Conservation (phyloP, 768 basidiomycete genomes). For the Tylopilus rubrobrunneus region DNA sequence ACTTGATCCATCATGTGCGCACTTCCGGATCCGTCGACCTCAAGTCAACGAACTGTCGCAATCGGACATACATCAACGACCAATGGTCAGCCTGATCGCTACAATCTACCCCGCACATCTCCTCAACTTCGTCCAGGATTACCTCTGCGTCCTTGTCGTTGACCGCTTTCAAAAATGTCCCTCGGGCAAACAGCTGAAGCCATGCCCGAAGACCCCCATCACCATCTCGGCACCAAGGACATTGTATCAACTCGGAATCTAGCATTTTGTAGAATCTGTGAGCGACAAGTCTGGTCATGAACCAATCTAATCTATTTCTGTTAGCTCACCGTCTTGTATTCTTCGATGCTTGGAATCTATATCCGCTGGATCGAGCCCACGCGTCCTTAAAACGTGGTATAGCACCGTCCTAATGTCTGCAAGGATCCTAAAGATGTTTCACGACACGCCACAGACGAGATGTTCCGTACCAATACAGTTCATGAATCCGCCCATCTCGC, state of each 20-base stretch:
- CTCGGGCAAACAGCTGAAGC: conserved; percentile 63
- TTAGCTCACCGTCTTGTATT: conserved; percentile 53
- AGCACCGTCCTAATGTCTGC: conserved; percentile 60
- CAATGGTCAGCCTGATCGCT: conserved; percentile 57
- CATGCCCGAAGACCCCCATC: conserved; percentile 56
- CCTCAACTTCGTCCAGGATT: conserved; percentile 61
- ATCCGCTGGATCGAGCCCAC: conserved; percentile 53
- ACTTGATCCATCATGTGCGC: background rate
- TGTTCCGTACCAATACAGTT: conserved; percentile 56
- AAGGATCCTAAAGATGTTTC: background rate
- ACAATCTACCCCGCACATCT: conserved; percentile 53
- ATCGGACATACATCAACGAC: conserved; percentile 69
- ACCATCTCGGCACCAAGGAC: conserved; percentile 48
- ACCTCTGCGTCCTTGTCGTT: conserved; percentile 49
- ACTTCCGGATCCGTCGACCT: background rate
- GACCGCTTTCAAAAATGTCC: conserved; percentile 54
- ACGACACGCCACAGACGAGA: background rate
- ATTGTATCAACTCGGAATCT: conserved; percentile 57
- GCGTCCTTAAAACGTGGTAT: conserved; percentile 45
- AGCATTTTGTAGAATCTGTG: conserved; percentile 50
- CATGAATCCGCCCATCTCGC: conserved; percentile 75
- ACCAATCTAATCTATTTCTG: background rate
- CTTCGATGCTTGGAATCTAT: conserved; percentile 70
- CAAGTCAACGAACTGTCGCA: conserved; percentile 30
- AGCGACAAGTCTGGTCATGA: background rate